Conservation (phyloP, 2,329 filamentous ascomycete genomes). For the Drechslerella stenobrocha region DNA sequence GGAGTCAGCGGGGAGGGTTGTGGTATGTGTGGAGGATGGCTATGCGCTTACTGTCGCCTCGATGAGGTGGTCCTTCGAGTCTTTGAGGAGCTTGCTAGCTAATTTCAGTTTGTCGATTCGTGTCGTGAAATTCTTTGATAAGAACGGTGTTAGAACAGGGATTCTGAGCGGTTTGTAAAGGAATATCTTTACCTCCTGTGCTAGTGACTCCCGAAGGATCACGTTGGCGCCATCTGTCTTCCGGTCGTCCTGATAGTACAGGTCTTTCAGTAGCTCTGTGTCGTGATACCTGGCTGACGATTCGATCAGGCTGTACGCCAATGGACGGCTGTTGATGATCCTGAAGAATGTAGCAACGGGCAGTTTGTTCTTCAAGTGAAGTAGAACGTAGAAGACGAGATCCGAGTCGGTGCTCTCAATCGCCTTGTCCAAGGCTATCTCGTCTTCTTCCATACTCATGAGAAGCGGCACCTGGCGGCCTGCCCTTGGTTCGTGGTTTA, state of each 20-base stretch:
- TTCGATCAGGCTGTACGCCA: slow-evolving; percentile 87
- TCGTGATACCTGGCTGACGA: slow-evolving; percentile 79
- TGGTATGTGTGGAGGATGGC: no score
- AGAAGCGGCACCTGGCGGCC: slow-evolving; percentile 95
- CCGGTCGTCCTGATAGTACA: slow-evolving; percentile 96
- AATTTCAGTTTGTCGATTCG: slow-evolving; percentile 81
- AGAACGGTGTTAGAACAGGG: no score
- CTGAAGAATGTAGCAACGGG: slow-evolving; percentile 91
- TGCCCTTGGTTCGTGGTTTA: slow-evolving; percentile 90
- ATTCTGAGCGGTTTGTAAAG: not conserved
- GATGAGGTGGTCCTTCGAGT: slow-evolving; percentile 69
- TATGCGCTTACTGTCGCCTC: slow-evolving; percentile 47
- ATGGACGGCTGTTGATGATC: slow-evolving; percentile 79
- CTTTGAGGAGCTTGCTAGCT: slow-evolving; percentile 77
- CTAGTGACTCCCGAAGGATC: slow-evolving; percentile 79
- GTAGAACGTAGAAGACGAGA: slow-evolving; percentile 82
- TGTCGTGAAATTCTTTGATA: slow-evolving; percentile 47
- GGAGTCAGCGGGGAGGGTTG: slow-evolving; percentile 66
- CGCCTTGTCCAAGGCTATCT: slow-evolving; percentile 91
- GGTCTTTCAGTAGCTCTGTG: slow-evolving; percentile 80
- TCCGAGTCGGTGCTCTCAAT: slow-evolving; percentile 95
- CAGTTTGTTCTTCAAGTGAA: slow-evolving; percentile 85
- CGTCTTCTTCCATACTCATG: slow-evolving; percentile 92
- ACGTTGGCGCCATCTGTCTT: slow-evolving; percentile 84
- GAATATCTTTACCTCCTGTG: slow-evolving; percentile 60